A percentile compares a stretch with the other conserved stretches of the same genome.
These are phyloP conservation scores for Senna tora DNA, from an alignment of 306 rosid species.

Conservation along the genomic window DNA sequence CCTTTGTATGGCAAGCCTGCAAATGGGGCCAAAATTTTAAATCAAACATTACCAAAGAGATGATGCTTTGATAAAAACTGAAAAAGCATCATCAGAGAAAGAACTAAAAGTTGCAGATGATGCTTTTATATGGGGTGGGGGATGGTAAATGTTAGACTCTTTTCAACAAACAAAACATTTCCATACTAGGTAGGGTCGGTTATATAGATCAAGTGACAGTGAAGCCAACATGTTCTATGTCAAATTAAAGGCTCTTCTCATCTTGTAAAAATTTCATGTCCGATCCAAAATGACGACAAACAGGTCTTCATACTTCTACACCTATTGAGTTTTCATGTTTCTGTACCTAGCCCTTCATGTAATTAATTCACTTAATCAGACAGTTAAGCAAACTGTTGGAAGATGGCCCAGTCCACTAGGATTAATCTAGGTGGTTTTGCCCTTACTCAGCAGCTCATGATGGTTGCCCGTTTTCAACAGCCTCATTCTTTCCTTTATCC, in stretches of 20 bases:
- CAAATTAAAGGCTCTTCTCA: no score
- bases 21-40: conserved; percentile 34
- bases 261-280: neutral
- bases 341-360: conserved; percentile 14
- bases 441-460: no score
- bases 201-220: no score
- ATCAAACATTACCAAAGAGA: conserved; percentile 9
- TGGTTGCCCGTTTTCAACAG: no score
- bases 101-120: neutral
- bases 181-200: no score
- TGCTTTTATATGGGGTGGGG: neutral
- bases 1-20: conserved; percentile 99
- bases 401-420: no score
- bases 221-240: no score
- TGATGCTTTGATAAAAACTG: neutral
- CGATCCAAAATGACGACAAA: neutral
- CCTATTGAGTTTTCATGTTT: conserved; percentile 2
- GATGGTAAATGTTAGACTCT: neutral
- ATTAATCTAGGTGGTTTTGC: no score
- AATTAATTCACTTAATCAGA: conserved; percentile 7
- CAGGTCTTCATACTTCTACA: neutral
- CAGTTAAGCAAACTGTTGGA: neutral
- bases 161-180: no score
- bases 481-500: no score
- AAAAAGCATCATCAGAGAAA: conserved; percentile 21